Conservation (phyloP, 331 rosid genomes). For the Acacia concinna region DNA sequence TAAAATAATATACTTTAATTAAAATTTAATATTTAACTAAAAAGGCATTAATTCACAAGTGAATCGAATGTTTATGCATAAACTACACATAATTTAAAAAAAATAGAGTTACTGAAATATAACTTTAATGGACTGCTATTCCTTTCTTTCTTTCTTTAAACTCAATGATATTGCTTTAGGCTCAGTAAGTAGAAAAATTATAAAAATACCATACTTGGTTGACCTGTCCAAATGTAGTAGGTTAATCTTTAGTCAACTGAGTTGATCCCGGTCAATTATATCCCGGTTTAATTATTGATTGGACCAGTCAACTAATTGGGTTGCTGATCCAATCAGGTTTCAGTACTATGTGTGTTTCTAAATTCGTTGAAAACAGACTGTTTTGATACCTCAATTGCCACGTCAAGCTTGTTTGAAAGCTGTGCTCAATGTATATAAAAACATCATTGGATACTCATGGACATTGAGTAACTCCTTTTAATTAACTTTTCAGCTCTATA, state of each 20-base stretch:
- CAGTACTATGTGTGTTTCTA: not conserved
- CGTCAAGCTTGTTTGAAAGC: not conserved
- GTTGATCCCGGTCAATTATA: not conserved
- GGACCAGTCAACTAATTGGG: not conserved
- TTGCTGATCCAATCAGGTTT: not conserved
- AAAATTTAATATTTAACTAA: too few species aligned
- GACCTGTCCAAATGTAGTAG: not conserved
- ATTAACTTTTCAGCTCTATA: not conserved
- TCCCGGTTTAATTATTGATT: too few species aligned
- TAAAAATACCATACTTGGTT: not conserved
- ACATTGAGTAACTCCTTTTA: not conserved
- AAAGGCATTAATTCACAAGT: too few species aligned
- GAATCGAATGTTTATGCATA: not conserved
- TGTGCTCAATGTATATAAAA: constrained; percentile 10
- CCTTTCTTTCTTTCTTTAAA: too few species aligned
- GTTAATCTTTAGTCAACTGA: not conserved
- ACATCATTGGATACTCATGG: not conserved
- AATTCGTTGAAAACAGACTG: constrained; percentile 7
- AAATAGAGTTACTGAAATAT: not conserved
- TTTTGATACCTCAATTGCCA: constrained; percentile 8
- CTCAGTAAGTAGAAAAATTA: not conserved
- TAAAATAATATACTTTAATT: too few species aligned
- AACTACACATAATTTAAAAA: too few species aligned
- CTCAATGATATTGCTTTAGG: not conserved
- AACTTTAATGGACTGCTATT: not conserved